A percentile compares a stretch with the other conserved stretches of the same genome.
Evolutionary conservation across 2,329 filamentous ascomycete genomes (phyloP).

Genomic region (Bertia moriformis): DNA sequence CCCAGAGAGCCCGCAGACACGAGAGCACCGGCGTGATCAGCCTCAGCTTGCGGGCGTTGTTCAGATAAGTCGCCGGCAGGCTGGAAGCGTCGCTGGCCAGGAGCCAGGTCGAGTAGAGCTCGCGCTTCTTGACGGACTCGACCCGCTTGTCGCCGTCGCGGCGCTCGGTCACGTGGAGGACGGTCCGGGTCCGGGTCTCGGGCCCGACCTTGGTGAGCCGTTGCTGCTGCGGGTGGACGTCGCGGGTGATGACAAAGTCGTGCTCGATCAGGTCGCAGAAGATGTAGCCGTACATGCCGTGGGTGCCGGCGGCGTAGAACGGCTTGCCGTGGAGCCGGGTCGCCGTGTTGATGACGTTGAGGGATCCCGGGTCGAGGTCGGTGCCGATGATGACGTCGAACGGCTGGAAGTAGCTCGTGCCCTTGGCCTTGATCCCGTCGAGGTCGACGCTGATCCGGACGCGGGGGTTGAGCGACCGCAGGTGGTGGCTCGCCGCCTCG

Average conservation of each 20-base stretch:
- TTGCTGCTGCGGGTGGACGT: conserved; percentile 54
- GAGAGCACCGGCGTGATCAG: conserved; percentile 74
- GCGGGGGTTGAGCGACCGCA: conserved; percentile 78
- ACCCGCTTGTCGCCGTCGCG: conserved; percentile 56
- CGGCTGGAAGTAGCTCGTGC: conserved; percentile 57
- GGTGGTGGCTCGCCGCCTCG: conserved; percentile 60
- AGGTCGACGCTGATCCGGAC: conserved; percentile 63
- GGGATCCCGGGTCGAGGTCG: conserved; percentile 62
- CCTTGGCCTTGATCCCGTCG: conserved; percentile 50
- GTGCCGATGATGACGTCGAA: conserved; percentile 86
- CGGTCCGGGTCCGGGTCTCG: conserved; percentile 66
- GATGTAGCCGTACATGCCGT: conserved; percentile 87
- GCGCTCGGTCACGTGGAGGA: conserved; percentile 59
- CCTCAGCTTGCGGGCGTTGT: conserved; percentile 52
- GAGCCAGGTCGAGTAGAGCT: conserved; percentile 76
- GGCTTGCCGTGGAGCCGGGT: conserved; percentile 64
- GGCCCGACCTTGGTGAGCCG: conserved; percentile 37
- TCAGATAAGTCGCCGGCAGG: conserved; percentile 55
- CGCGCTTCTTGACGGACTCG: conserved; percentile 82
- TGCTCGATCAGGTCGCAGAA: conserved; percentile 88
- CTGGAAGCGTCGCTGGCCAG: conserved; percentile 67
- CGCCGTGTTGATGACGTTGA: conserved; percentile 71
- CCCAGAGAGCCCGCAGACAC: conserved; percentile 80
- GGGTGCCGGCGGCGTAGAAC: conserved; percentile 77
- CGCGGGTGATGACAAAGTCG: conserved; percentile 75